Conservation (phyloP, 768 basidiomycete species). For the Clavulina sp. region DNA sequence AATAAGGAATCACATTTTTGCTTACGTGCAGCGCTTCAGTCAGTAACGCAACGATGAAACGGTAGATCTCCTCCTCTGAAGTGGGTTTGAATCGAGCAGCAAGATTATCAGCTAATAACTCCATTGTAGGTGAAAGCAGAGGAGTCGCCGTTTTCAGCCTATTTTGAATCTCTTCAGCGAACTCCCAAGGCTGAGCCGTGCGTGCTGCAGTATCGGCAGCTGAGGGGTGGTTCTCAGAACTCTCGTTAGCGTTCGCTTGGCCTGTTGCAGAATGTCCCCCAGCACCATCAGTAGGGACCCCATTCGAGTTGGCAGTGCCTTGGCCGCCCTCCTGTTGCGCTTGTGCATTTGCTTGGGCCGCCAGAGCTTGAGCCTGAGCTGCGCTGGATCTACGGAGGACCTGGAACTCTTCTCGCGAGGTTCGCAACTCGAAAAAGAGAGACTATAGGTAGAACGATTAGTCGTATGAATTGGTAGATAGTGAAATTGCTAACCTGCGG, state of each 20-base stretch:
- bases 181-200: constrained; percentile 56
- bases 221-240: constrained; percentile 2
- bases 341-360: constrained; percentile 18
- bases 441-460: constrained; percentile 34
- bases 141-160: constrained; percentile 93
- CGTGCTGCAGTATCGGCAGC: constrained; percentile 15
- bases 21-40: constrained; percentile 72
- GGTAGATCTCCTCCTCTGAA: constrained; percentile 86
- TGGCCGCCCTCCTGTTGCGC: constrained; percentile 9
- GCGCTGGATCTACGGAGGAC: constrained; percentile 16
- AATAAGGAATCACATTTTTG: neutral
- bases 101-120: constrained; percentile 94
- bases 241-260: neutral
- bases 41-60: constrained; percentile 71
- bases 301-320: neutral
- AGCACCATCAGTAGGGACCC: neutral
- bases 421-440: constrained; percentile 86
- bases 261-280: neutral
- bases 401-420: constrained; percentile 53
- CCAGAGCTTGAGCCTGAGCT: constrained; percentile 22
- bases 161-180: constrained; percentile 85
- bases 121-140: constrained; percentile 82
- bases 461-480: neutral
- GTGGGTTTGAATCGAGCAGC: constrained; percentile 72
- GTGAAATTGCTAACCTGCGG: constrained; percentile 55